Evolutionary conservation across 2,329 filamentous ascomycete genomes (phyloP).

Genomic region (Zalaria sp.): DNA sequence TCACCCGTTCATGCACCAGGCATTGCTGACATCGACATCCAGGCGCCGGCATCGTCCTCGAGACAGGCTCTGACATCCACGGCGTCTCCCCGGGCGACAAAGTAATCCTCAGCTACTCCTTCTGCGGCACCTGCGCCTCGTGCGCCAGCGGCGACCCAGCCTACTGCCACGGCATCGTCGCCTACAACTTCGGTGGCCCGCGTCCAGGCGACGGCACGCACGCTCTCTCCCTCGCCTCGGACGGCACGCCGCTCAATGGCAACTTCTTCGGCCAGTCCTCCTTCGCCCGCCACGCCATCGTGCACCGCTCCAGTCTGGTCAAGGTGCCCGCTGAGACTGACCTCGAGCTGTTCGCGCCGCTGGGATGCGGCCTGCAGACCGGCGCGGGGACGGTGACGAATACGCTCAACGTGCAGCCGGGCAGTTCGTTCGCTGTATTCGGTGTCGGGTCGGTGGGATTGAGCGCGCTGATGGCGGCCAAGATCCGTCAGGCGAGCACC

Average conservation of each 20-base stretch:
- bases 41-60: slow-evolving; percentile 10
- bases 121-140: slow-evolving; percentile 27
- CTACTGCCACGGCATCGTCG: slow-evolving; percentile 30
- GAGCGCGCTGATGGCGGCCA: slow-evolving; percentile 25
- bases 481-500: slow-evolving; percentile 12
- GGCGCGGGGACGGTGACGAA: slow-evolving; percentile 29
- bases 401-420: slow-evolving; percentile 14
- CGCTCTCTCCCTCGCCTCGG: background rate
- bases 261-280: slow-evolving; percentile 25
- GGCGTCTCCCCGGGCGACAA: slow-evolving; percentile 20
- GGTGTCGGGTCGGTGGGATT: slow-evolving; percentile 29
- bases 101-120: slow-evolving; percentile 29
- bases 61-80: slow-evolving; percentile 5
- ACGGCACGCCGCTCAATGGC: slow-evolving; percentile 7
- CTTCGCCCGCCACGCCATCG: slow-evolving; percentile 18
- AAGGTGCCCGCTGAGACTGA: slow-evolving; percentile 14
- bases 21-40: background rate
- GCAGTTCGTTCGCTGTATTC: slow-evolving; percentile 20
- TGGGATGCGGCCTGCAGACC: slow-evolving; percentile 31
- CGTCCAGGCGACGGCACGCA: background rate
- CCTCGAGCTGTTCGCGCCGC: slow-evolving; percentile 21
- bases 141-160: slow-evolving; percentile 30
- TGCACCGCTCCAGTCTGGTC: slow-evolving; percentile 15
- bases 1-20: background rate
- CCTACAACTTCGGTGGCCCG: slow-evolving; percentile 22